These are phyloP conservation scores for Hypomyces rosellus DNA, from an alignment of 2,329 filamentous ascomycete genomes.

Conservation along the genomic window DNA sequence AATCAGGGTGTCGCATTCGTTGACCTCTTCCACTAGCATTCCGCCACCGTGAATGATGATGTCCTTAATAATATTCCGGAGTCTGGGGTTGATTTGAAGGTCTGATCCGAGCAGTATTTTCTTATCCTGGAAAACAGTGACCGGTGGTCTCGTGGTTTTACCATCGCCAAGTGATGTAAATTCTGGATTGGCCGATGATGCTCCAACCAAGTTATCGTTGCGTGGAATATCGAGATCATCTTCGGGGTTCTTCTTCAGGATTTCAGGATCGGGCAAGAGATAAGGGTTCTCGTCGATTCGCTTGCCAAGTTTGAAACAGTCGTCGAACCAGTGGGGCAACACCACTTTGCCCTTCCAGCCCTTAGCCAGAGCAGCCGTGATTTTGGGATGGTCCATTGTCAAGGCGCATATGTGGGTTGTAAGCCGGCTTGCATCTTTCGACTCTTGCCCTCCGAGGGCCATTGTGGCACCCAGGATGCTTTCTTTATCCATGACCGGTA, in stretches of 20 bases:
- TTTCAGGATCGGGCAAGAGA: slow-evolving; percentile 75
- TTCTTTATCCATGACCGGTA: slow-evolving; percentile 82
- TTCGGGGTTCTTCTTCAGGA: slow-evolving; percentile 55
- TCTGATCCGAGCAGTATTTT: slow-evolving; percentile 72
- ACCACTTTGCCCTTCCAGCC: slow-evolving; percentile 73
- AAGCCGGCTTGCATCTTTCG: slow-evolving; percentile 60
- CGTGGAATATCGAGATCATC: slow-evolving; percentile 50
- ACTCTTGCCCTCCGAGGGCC: slow-evolving; percentile 81
- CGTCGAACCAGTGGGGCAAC: slow-evolving; percentile 95
- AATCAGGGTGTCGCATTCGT: slow-evolving; percentile 74
- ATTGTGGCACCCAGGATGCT: slow-evolving; percentile 85
- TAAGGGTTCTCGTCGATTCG: slow-evolving; percentile 88
- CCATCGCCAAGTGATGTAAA: slow-evolving; percentile 37
- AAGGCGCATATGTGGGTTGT: slow-evolving; percentile 89
- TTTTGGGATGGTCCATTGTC: slow-evolving; percentile 67
- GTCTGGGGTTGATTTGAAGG: slow-evolving; percentile 60
- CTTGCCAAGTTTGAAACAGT: slow-evolving; percentile 88
- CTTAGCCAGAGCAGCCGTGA: slow-evolving; percentile 55
- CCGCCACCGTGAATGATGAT: slow-evolving; percentile 71
- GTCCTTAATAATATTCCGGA: slow-evolving; percentile 60
- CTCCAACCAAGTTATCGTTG: slow-evolving; percentile 60
- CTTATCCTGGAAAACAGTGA: slow-evolving; percentile 71
- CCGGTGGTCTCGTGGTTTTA: slow-evolving; percentile 40
- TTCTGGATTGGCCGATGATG: slow-evolving; percentile 46
- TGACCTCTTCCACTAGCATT: slow-evolving; percentile 55